Percentiles rank a stretch among this genome's conserved stretches.
Evolutionary conservation across 805 yeast species (phyloP).

Genomic region (Candida wancherniae): DNA sequence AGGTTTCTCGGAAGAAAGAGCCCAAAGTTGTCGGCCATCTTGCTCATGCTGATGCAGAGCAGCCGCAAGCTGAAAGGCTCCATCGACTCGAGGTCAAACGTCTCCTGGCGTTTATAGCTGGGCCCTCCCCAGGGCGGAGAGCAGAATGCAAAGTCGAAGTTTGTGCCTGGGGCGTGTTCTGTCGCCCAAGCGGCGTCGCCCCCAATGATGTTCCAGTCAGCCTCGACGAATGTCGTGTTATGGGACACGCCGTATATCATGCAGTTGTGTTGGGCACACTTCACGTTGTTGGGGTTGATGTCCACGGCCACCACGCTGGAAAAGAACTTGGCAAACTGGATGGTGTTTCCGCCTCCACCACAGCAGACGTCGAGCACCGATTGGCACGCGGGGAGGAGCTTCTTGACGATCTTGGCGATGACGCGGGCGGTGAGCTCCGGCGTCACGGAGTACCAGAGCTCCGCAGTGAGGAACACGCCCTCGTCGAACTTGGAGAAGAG

Average conservation of each 20-base stretch:
- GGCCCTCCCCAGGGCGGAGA: slow-evolving; percentile 94
- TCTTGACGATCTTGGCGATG: slow-evolving; percentile 48
- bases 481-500: slow-evolving; percentile 62
- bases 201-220: slow-evolving; percentile 44
- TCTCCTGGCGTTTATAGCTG: slow-evolving; percentile 34
- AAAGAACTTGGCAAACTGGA: slow-evolving; percentile 65
- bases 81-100: slow-evolving; percentile 43
- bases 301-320: slow-evolving; percentile 60
- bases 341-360: slow-evolving; percentile 86
- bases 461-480: slow-evolving; percentile 65
- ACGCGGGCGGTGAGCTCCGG: slow-evolving; percentile 70
- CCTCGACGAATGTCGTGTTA: slow-evolving; percentile 44
- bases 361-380: slow-evolving; percentile 66
- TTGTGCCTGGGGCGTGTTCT: slow-evolving; percentile 14
- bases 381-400: slow-evolving; percentile 46
- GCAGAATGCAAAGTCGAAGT: slow-evolving; percentile 56
- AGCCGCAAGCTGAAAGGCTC: slow-evolving; percentile 46
- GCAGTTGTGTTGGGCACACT: slow-evolving; percentile 66
- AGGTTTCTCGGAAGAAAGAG: slow-evolving; percentile 63
- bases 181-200: slow-evolving; percentile 32
- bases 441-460: slow-evolving; percentile 85
- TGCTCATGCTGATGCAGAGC: slow-evolving; percentile 39
- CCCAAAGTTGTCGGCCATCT: slow-evolving; percentile 45
- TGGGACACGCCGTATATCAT: slow-evolving; percentile 53
- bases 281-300: slow-evolving; percentile 51